Evolutionary conservation across 371 early-diverging fungal genomes (phyloP), one percentile per base, ranked within the genome.

Genomic region (Fennellomyces sp.): DNA sequence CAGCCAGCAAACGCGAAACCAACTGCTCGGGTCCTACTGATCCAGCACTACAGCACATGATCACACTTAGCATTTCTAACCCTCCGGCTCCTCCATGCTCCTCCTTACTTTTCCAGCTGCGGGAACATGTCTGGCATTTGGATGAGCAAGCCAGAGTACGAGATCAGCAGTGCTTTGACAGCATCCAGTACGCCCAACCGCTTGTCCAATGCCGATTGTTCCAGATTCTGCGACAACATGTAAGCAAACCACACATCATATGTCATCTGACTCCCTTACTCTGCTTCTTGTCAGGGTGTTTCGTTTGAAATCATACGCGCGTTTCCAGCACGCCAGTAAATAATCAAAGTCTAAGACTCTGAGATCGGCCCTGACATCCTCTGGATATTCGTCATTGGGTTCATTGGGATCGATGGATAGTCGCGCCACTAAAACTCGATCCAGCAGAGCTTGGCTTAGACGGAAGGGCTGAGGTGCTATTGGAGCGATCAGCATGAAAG

Each of bases 91-190:
- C 0, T 3, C 23, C 21, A 45, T 21, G 17, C 12, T n/a, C 21
- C 7, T 21, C 42, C 74, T 33, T 69, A 88, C 90, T 64, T 81
- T 11, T 84, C 78, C 2, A 74, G 38, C 58, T 92, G 94, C n/a
- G 95, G 88, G 60, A 95, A 95, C 88, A 92, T 93, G 31, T 91
- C 95, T 12, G 92, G 91, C 73, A 93, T 84, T 56, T 90, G 93
- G 28, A 96, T 63, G 21, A 91, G 83, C 45, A 96, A 77, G 11
- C 94, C 94, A 39, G 88, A 80, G 65, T 96, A 97, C 48, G 91
- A 95, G 0, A 95, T 81, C 19, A 94, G 54, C 51, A 96, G 59
- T 0, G 49, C 69, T 45, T 82, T 76, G 19, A 80, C 74, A 12
- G 63, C 64, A 36, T 85, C 82, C 54, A 96, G 47, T 4, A 83